phyloP scores from a whole-genome alignment of 768 basidiomycete species.

The Stropharia rugosoannulata region DNA sequence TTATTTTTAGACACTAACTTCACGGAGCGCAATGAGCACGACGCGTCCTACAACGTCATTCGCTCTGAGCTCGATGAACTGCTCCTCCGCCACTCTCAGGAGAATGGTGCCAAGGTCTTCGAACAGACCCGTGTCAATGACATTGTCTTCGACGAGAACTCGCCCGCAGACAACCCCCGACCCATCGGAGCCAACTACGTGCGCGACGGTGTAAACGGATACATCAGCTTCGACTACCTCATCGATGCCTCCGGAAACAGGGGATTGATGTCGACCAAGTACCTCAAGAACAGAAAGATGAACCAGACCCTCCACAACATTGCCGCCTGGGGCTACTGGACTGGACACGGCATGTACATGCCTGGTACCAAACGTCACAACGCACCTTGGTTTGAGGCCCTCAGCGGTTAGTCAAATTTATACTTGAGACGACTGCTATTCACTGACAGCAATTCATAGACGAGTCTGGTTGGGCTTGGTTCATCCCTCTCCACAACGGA shows the following conservation, averaged over 20 bases:
- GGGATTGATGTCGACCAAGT: slow-evolving; percentile 37
- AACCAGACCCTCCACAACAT: slow-evolving; percentile 21
- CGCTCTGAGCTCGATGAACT: slow-evolving; percentile 37
- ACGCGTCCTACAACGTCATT: slow-evolving; percentile 36
- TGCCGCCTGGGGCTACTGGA: slow-evolving; percentile 6
- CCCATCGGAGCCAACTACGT: slow-evolving; percentile 26
- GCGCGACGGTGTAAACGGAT: slow-evolving; percentile 21
- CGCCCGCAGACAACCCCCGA: slow-evolving; percentile 7
- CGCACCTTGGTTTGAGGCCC: slow-evolving; percentile 11
- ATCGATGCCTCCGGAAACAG: slow-evolving; percentile 34
- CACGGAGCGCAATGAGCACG: slow-evolving; percentile 22
- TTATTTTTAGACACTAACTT: slow-evolving; percentile 32
- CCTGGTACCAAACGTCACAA: slow-evolving; percentile 6
- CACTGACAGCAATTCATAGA: not conserved
- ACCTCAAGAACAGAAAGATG: slow-evolving; percentile 31
- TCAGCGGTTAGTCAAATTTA: slow-evolving; percentile 4
- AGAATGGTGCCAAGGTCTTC: slow-evolving; percentile 29
- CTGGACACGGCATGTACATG: slow-evolving; percentile 3
- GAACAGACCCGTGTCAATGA: slow-evolving; percentile 30
- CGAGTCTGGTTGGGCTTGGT: slow-evolving; percentile 12
- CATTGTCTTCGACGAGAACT: slow-evolving; percentile 22
- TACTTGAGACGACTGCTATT: not conserved
- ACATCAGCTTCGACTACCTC: slow-evolving; percentile 32
- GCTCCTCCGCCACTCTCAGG: slow-evolving; percentile 31
- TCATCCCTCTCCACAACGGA: slow-evolving; percentile 8